Evolutionary conservation across 306 rosid genomes (phyloP).

Genomic region (Mimosa bimucronata): DNA sequence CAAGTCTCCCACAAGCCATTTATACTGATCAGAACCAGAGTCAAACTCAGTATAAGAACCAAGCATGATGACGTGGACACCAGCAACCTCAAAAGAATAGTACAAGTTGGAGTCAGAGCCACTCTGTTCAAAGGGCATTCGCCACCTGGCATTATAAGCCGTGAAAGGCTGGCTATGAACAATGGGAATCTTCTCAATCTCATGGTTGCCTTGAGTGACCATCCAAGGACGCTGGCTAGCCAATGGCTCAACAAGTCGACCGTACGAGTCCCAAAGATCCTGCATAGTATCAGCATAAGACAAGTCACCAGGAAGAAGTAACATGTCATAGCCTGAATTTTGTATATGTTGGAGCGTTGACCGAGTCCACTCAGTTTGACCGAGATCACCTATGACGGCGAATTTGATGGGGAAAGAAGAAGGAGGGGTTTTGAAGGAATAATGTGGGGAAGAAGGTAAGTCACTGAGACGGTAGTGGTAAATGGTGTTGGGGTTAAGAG

Average conservation of each 20-base stretch:
- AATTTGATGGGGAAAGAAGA: slow-evolving; percentile 67
- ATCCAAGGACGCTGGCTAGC: slow-evolving; percentile 94
- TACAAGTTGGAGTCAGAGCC: slow-evolving; percentile 78
- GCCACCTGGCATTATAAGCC: slow-evolving; percentile 85
- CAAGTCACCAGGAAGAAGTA: slow-evolving; percentile 82
- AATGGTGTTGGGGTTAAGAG: slow-evolving; percentile 52
- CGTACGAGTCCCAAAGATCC: slow-evolving; percentile 71
- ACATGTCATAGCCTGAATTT: slow-evolving; percentile 63
- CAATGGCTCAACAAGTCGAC: slow-evolving; percentile 72
- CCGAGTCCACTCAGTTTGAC: slow-evolving; percentile 83
- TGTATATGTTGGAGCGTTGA: slow-evolving; percentile 64
- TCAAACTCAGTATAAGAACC: slow-evolving; percentile 77
- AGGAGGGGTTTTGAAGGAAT: slow-evolving; percentile 72
- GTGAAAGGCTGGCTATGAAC: slow-evolving; percentile 53
- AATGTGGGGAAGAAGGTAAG: slow-evolving; percentile 36
- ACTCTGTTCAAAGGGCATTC: slow-evolving; percentile 73
- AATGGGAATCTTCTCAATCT: slow-evolving; percentile 56
- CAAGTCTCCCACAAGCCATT: slow-evolving; percentile 62
- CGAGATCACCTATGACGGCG: slow-evolving; percentile 78
- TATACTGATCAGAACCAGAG: slow-evolving; percentile 56
- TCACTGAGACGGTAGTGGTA: slow-evolving; percentile 74
- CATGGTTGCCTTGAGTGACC: slow-evolving; percentile 92
- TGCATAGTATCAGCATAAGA: slow-evolving; percentile 63
- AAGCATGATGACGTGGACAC: slow-evolving; percentile 81
- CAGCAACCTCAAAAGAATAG: slow-evolving; percentile 78